phyloP scores from a whole-genome alignment of 2,329 filamentous ascomycete species.

The Fusarium vanettenii region DNA sequence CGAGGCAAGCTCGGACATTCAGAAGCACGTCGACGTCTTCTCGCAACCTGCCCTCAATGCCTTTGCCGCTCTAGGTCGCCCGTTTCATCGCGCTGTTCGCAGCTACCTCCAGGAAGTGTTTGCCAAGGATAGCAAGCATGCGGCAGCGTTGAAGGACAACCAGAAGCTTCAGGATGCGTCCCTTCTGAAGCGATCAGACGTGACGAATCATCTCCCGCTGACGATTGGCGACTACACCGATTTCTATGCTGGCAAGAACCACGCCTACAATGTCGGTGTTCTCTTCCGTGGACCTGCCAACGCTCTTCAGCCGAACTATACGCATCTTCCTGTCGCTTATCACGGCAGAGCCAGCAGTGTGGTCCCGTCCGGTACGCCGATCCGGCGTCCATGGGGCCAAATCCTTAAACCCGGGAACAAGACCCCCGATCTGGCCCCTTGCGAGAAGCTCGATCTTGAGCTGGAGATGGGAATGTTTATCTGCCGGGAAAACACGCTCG shows the following conservation, averaged over 20 bases:
- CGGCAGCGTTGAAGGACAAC: slow-evolving; percentile 51
- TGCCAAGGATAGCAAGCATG: slow-evolving; percentile 62
- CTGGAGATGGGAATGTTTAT: slow-evolving; percentile 83
- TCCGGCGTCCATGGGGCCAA: slow-evolving; percentile 79
- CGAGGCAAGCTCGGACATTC: slow-evolving; percentile 37
- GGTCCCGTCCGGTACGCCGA: slow-evolving; percentile 78
- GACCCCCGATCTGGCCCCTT: slow-evolving; percentile 68
- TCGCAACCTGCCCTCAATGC: slow-evolving; percentile 45
- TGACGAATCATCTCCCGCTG: slow-evolving; percentile 79
- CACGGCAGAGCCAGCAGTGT: slow-evolving; percentile 83
- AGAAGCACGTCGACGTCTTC: slow-evolving; percentile 44
- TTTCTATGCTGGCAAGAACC: slow-evolving; percentile 84
- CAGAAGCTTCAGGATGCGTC: slow-evolving; percentile 44
- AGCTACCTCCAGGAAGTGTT: slow-evolving; percentile 73
- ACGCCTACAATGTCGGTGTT: slow-evolving; percentile 76
- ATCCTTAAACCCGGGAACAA: slow-evolving; percentile 62
- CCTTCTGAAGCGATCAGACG: slow-evolving; percentile 52
- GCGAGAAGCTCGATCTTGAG: slow-evolving; percentile 77
- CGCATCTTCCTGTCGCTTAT: slow-evolving; percentile 82
- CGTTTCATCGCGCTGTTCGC: slow-evolving; percentile 77
- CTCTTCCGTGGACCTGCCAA: slow-evolving; percentile 80
- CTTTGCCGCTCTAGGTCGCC: slow-evolving; percentile 67
- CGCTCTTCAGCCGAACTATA: slow-evolving; percentile 84
- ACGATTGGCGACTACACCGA: slow-evolving; percentile 86
- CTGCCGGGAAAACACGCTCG: slow-evolving; percentile 72